Evolutionary conservation across 768 basidiomycete species (phyloP), one percentile per base, ranked within the genome.

Genomic region (Suillus lakei): DNA sequence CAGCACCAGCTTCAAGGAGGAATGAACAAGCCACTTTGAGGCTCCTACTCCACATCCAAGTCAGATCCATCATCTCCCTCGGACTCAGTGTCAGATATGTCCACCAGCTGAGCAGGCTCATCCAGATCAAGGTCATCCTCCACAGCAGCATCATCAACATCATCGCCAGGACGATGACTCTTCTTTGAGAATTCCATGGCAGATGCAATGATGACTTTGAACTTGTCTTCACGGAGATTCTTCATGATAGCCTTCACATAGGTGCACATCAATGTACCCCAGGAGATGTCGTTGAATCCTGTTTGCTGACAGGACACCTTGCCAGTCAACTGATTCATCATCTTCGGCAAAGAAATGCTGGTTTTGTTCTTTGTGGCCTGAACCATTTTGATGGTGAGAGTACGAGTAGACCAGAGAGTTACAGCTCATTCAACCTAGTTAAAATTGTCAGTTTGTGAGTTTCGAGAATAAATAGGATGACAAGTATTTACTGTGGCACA

Each of bases 91-190:
- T 50, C 26, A 0, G 48, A 50, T 50, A 50, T 50, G 6, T 50
- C 26, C 23, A 28, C 48, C n/a, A 50, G 23, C 48, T 50, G 48
- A 26, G 48, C 13, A 0, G 1, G 26, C 1, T 50, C 48, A 50
- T 50, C 48, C 48, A 46, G 44, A n/a, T 46, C 44, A 46, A 46
- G 44, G 44, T 46, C 44, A n/a, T 46, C 44, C 44, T 46, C 44
- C 44, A 46, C 10, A 3, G 44, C n/a, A 46, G 44, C n/a, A 46
- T 46, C n/a, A 12, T 46, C 44, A 7, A 46, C 1, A 10, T 46
- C 44, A 46, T 46, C 10, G 10, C 44, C 44, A 46, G 26, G n/a
- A 50, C 41, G 15, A 18, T 15, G 2, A 15, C 4, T 50, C 26
- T 50, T 50, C 48, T 50, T 50, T 5, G 26, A 50, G 13, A 50